Conservation (phyloP, 2,329 filamentous ascomycete genomes). For the Alternaria hordeiaustralica region DNA sequence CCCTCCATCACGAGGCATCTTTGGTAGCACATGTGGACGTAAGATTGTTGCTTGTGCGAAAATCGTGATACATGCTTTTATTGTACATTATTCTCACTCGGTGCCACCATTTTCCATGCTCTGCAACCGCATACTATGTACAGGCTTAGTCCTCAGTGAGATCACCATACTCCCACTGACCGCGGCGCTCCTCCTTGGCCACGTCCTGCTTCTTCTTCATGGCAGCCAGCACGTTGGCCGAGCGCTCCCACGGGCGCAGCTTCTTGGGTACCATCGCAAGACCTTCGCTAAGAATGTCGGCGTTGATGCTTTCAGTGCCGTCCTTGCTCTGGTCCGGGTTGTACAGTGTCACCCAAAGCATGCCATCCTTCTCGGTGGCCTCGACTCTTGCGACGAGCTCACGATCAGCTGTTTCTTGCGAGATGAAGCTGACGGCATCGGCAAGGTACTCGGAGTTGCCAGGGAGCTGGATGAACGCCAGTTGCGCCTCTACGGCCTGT, state of each 20-base stretch:
- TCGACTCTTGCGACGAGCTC: slow-evolving; percentile 92
- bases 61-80: background rate
- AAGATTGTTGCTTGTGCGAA: background rate
- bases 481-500: slow-evolving; percentile 84
- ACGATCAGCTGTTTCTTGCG: slow-evolving; percentile 74
- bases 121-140: background rate
- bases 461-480: slow-evolving; percentile 90
- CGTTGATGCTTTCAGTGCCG: slow-evolving; percentile 83
- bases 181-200: slow-evolving; percentile 80
- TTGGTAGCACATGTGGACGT: background rate
- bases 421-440: slow-evolving; percentile 79
- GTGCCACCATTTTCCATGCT: background rate
- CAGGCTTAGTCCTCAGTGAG: slow-evolving; percentile 68
- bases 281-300: slow-evolving; percentile 81
- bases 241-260: slow-evolving; percentile 88
- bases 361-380: slow-evolving; percentile 78
- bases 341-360: slow-evolving; percentile 86
- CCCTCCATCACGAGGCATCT: background rate
- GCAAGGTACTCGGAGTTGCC: slow-evolving; percentile 75
- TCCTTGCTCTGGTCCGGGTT: slow-evolving; percentile 70
- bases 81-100: background rate
- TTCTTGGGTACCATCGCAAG: slow-evolving; percentile 91
- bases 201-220: slow-evolving; percentile 75
- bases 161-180: slow-evolving; percentile 99
- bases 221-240: slow-evolving; percentile 71